phyloP scores from a whole-genome alignment of 176 grass and related monocot species.

The Triticum urartu region DNA sequence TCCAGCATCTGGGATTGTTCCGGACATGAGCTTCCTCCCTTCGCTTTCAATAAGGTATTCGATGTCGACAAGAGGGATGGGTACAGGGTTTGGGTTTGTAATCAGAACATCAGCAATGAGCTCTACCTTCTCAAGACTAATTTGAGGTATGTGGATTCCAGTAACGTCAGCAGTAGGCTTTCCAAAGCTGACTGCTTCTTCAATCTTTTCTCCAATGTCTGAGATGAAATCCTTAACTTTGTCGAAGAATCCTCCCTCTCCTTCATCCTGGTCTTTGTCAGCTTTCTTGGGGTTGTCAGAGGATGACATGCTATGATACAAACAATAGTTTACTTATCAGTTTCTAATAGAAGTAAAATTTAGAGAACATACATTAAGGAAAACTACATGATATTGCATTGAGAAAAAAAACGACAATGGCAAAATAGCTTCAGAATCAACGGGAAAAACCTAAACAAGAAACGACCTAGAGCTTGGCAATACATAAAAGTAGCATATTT shows the following conservation, averaged over 20 bases:
- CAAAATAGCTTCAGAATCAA: background rate
- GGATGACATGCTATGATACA: constrained; percentile 43
- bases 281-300: constrained; percentile 39
- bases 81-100: constrained; percentile 61
- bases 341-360: background rate
- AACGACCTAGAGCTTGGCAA: background rate
- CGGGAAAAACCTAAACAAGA: background rate
- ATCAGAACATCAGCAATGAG: constrained; percentile 51
- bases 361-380: background rate
- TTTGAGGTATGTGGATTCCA: constrained; percentile 55
- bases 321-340: background rate
- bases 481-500: background rate
- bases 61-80: constrained; percentile 62
- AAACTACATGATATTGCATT: background rate
- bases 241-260: constrained; percentile 49
- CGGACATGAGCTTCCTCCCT: constrained; percentile 60
- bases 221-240: constrained; percentile 83
- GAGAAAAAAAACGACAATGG: background rate
- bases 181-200: constrained; percentile 58
- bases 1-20: constrained; percentile 75
- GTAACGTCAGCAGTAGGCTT: constrained; percentile 52
- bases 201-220: constrained; percentile 72
- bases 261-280: constrained; percentile 19
- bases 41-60: constrained; percentile 69
- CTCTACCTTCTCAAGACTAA: constrained; percentile 63